Conservation (phyloP, 495 filamentous ascomycete species). For the Neurospora sp. region DNA sequence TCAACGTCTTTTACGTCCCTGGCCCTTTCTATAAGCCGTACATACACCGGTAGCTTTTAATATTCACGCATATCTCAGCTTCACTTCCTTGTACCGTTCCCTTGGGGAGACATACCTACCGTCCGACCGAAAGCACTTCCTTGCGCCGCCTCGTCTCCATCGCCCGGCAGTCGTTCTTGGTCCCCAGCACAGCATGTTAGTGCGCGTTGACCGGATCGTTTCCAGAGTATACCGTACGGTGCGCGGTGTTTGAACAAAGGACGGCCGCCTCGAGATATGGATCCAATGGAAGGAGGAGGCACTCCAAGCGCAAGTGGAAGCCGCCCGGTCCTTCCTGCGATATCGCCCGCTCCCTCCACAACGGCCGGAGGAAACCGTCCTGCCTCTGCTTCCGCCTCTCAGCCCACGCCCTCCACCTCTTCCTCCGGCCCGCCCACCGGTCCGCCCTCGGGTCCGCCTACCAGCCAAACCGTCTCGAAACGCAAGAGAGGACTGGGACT, state of each 20-base stretch:
- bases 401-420: conserved; percentile 14
- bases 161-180: neutral
- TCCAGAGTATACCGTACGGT: neutral
- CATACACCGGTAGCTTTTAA: neutral
- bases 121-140: neutral
- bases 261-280: conserved; percentile 3
- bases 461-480: conserved; percentile 22
- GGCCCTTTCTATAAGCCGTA: neutral
- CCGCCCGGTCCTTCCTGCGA: conserved; percentile 1
- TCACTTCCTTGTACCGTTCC: neutral
- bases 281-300: conserved; percentile 22
- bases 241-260: neutral
- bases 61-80: neutral
- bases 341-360: conserved; percentile 1
- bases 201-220: neutral
- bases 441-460: neutral
- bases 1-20: neutral
- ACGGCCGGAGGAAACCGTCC: conserved; percentile 5
- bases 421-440: conserved; percentile 3
- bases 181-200: conserved; percentile 5
- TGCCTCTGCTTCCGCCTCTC: conserved; percentile 1
- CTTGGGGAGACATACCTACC: neutral
- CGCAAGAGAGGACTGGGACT: conserved; percentile 39
- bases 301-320: conserved; percentile 2
- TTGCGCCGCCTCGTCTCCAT: neutral